phyloP scores from a whole-genome alignment of 441 rosid genomes.

The Viola pubescens region DNA sequence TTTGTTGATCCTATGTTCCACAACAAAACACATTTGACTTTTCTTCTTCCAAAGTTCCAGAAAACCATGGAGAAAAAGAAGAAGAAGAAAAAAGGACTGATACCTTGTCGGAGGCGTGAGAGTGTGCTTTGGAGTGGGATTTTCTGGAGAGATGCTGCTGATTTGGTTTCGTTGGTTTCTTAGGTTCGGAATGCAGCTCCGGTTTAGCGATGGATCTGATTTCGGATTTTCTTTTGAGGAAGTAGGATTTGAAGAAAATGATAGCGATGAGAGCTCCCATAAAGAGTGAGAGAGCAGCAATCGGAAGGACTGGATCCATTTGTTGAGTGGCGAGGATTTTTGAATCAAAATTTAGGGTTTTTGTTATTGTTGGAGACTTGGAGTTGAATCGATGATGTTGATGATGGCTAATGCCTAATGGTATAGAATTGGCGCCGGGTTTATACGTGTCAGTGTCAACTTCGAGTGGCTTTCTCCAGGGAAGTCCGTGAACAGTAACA shows the following conservation, averaged over 20 bases:
- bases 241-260: constrained; percentile 69
- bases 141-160: constrained; percentile 42
- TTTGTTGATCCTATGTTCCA: constrained; percentile 59
- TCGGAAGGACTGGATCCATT: constrained; percentile 58
- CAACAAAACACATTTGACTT: neutral
- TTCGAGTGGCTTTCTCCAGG: too few relatives aligned
- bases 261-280: constrained; percentile 63
- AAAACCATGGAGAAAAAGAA: too few relatives aligned
- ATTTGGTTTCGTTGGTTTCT: constrained; percentile 43
- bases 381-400: too few relatives aligned
- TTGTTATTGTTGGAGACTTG: too few relatives aligned
- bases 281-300: constrained; percentile 39
- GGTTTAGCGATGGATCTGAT: constrained; percentile 54
- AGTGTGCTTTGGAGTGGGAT: constrained; percentile 50
- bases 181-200: constrained; percentile 50
- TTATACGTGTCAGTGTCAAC: too few relatives aligned
- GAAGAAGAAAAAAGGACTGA: neutral
- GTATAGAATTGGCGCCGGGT: too few relatives aligned
- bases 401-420: too few relatives aligned
- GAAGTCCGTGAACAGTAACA: too few relatives aligned
- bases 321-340: constrained; percentile 1
- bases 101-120: constrained; percentile 74
- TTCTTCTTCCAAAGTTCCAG: neutral
- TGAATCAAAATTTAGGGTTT: too few relatives aligned
- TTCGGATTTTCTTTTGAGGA: constrained; percentile 68